A percentile compares a stretch with the other conserved stretches of the same genome.
Evolutionary conservation across 1,284 basidiomycete species (phyloP).

Genomic region (Melampsora americana): DNA sequence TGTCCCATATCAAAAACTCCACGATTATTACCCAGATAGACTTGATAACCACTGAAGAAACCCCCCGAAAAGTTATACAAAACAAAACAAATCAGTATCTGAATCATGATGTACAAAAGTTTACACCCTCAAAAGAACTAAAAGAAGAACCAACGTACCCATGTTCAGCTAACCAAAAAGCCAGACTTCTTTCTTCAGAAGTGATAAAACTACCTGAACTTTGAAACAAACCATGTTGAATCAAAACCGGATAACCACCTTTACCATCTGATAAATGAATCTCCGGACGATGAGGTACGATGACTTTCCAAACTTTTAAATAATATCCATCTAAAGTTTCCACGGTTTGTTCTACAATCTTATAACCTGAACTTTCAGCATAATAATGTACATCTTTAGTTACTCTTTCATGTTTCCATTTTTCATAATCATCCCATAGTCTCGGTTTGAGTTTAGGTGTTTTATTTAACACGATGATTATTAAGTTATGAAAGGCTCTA

Average conservation of each 20-base stretch:
- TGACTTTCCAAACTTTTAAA: slow-evolving; percentile 60
- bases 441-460: slow-evolving; percentile 46
- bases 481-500: slow-evolving; percentile 44
- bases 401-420: slow-evolving; percentile 59
- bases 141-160: slow-evolving; percentile 50
- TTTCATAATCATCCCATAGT: slow-evolving; percentile 60
- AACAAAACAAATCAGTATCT: no score
- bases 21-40: slow-evolving; percentile 64
- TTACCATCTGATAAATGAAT: slow-evolving; percentile 56
- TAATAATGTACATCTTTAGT: slow-evolving; percentile 63
- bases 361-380: slow-evolving; percentile 60
- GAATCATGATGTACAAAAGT: no score
- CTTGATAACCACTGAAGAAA: slow-evolving; percentile 59
- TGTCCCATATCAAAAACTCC: slow-evolving; percentile 66
- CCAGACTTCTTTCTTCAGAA: slow-evolving; percentile 62
- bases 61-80: no score
- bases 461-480: slow-evolving; percentile 23
- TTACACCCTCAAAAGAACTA: no score
- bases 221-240: slow-evolving; percentile 65
- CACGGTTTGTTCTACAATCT: slow-evolving; percentile 61
- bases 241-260: slow-evolving; percentile 62
- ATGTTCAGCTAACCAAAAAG: slow-evolving; percentile 64
- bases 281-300: slow-evolving; percentile 57
- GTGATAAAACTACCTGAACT: slow-evolving; percentile 65
- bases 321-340: slow-evolving; percentile 64